Evolutionary conservation across 495 filamentous ascomycete species (phyloP).

Genomic region (Lasiosphaeriaceae sp.): DNA sequence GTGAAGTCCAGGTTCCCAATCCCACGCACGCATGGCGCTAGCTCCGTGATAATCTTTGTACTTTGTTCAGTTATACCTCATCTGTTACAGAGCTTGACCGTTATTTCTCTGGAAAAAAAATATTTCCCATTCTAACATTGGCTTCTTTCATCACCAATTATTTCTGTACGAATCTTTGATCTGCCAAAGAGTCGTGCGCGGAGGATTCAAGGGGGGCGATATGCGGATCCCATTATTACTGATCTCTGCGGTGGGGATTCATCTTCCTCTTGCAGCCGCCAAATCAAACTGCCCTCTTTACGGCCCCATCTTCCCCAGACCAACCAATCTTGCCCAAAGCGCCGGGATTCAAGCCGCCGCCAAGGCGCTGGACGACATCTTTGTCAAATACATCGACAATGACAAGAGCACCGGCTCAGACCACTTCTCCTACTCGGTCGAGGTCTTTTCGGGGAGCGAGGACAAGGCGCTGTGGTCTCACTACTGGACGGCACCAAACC

Average conservation of each 20-base stretch:
- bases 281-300: conserved; percentile 44
- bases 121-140: no score
- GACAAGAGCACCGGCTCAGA: conserved; percentile 33
- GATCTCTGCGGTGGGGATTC: not conserved
- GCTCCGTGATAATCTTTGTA: no score
- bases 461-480: conserved; percentile 42
- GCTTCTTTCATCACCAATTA: no score
- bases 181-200: no score
- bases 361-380: conserved; percentile 23
- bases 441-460: conserved; percentile 42
- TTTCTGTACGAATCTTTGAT: no score
- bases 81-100: no score
- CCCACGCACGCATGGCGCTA: no score
- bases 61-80: no score
- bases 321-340: conserved; percentile 29
- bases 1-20: no score
- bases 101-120: no score
- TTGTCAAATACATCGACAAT: conserved; percentile 32
- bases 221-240: not conserved
- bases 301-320: conserved; percentile 43
- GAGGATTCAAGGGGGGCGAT: not conserved
- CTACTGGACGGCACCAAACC: conserved; percentile 45
- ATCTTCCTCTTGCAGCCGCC: conserved; percentile 11
- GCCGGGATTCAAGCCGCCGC: conserved; percentile 23
- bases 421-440: conserved; percentile 45